A percentile compares a stretch with the other conserved stretches of the same genome.
Conservation (phyloP, 495 filamentous ascomycete genomes). For the Trichocladium antarcticum region DNA sequence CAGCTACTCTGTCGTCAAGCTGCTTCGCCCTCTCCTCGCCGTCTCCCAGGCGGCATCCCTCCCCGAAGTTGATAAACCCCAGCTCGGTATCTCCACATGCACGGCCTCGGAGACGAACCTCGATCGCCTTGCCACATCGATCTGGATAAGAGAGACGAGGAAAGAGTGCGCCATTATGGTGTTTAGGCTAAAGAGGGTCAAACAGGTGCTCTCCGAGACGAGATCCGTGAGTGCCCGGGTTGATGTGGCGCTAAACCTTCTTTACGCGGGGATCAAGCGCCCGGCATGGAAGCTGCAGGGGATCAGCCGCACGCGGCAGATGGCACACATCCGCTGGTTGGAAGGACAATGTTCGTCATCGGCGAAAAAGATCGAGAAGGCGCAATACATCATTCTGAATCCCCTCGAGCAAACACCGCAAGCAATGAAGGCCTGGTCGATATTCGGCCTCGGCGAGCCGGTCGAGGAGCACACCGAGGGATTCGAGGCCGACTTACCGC, state of each 20-base stretch:
- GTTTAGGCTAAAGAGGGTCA: not conserved
- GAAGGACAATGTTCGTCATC: not conserved
- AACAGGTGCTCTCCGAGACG: not conserved
- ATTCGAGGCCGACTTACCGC: not conserved
- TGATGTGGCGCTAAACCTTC: not conserved
- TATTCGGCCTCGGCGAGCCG: not conserved
- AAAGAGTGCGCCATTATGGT: not conserved
- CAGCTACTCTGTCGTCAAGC: not conserved
- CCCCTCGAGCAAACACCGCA: conserved; percentile 1
- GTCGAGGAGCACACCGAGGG: too few relatives aligned
- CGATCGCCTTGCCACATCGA: conserved; percentile 7
- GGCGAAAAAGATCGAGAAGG: not conserved
- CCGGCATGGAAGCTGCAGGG: not conserved
- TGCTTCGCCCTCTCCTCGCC: conserved; percentile 9
- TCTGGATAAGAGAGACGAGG: conserved; percentile 11
- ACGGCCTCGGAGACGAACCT: not conserved
- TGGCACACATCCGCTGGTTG: conserved; percentile 7
- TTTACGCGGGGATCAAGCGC: not conserved
- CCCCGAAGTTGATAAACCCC: not conserved
- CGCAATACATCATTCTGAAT: not conserved
- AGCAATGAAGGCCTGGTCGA: not conserved
- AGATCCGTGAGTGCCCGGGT: not conserved
- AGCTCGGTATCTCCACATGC: not conserved
- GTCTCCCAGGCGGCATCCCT: conserved; percentile 1
- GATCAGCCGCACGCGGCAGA: not conserved